Evolutionary conservation across 2,329 filamentous ascomycete species (phyloP).

Genomic region (Bertia moriformis): DNA sequence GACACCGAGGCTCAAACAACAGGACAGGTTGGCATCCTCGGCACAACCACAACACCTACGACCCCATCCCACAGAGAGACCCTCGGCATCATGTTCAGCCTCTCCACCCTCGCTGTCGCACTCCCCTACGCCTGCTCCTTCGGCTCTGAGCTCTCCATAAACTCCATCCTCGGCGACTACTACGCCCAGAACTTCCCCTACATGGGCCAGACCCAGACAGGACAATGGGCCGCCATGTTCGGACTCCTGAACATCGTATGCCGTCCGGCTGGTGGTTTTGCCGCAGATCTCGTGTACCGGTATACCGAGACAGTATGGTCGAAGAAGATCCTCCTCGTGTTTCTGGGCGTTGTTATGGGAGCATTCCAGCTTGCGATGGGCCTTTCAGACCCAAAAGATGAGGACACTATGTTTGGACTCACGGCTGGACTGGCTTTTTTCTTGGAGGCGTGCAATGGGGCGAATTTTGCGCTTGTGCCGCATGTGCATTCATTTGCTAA

Average conservation of each 20-base stretch:
- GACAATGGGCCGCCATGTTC: conserved; percentile 47
- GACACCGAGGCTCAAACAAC: background rate
- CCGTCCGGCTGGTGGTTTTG: conserved; percentile 29
- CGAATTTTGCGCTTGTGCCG: conserved; percentile 74
- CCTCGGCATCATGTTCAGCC: conserved; percentile 28
- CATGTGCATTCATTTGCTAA: conserved; percentile 77
- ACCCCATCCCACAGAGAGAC: conserved; percentile 39
- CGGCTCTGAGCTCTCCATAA: conserved; percentile 47
- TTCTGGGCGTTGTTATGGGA: conserved; percentile 38
- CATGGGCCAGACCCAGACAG: conserved; percentile 38
- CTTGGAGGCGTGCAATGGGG: conserved; percentile 70
- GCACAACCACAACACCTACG: conserved; percentile 27
- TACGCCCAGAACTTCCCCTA: conserved; percentile 42
- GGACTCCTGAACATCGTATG: conserved; percentile 32
- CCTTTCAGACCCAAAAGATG: conserved; percentile 41
- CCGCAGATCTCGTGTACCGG: conserved; percentile 34
- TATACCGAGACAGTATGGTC: conserved; percentile 37
- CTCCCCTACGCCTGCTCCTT: conserved; percentile 49
- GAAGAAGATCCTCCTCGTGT: conserved; percentile 49
- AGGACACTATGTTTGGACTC: conserved; percentile 60
- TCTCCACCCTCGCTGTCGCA: conserved; percentile 38
- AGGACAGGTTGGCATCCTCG: conserved; percentile 6
- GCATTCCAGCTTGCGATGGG: conserved; percentile 49
- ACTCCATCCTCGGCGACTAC: conserved; percentile 42
- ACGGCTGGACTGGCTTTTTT: conserved; percentile 68